Evolutionary conservation across 1,139 yeast genomes (phyloP).

Genomic region (Geotrichum bryndzae): DNA sequence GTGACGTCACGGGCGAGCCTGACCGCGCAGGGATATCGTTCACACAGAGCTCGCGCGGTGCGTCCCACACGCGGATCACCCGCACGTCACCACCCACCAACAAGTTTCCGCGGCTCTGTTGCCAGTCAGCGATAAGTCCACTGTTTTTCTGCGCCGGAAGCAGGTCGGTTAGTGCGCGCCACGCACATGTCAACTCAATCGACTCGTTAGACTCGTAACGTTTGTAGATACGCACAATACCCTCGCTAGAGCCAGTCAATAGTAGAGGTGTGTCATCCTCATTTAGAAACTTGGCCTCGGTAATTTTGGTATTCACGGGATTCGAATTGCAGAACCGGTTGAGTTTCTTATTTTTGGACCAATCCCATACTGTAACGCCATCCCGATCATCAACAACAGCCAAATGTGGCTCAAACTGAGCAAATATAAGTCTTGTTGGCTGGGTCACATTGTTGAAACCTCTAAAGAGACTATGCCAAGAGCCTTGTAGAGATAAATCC

Average conservation of each 20-base stretch:
- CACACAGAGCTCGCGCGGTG: conserved; percentile 82
- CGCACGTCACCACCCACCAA: conserved; percentile 94
- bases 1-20: conserved; percentile 77
- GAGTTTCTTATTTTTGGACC: conserved; percentile 56
- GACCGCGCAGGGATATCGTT: conserved; percentile 89
- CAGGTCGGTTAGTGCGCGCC: conserved; percentile 90
- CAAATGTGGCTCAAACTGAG: conserved; percentile 84
- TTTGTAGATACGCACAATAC: conserved; percentile 79
- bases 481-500: conserved; percentile 73
- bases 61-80: conserved; percentile 91
- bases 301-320: conserved; percentile 80
- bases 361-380: conserved; percentile 81
- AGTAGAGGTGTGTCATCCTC: conserved; percentile 87
- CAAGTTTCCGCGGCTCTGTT: conserved; percentile 86
- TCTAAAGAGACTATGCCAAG: conserved; percentile 68
- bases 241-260: conserved; percentile 88
- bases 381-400: conserved; percentile 83
- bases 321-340: conserved; percentile 76
- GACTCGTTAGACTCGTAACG: conserved; percentile 56
- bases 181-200: conserved; percentile 69
- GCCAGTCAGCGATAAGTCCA: conserved; percentile 92
- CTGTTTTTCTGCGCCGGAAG: conserved; percentile 62
- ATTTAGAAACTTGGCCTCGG: conserved; percentile 78
- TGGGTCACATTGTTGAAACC: conserved; percentile 69
- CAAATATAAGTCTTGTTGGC: conserved; percentile 70